These are phyloP conservation scores for Phialophora macrospora DNA, from an alignment of 2,329 filamentous ascomycete species.

Conservation along the genomic window DNA sequence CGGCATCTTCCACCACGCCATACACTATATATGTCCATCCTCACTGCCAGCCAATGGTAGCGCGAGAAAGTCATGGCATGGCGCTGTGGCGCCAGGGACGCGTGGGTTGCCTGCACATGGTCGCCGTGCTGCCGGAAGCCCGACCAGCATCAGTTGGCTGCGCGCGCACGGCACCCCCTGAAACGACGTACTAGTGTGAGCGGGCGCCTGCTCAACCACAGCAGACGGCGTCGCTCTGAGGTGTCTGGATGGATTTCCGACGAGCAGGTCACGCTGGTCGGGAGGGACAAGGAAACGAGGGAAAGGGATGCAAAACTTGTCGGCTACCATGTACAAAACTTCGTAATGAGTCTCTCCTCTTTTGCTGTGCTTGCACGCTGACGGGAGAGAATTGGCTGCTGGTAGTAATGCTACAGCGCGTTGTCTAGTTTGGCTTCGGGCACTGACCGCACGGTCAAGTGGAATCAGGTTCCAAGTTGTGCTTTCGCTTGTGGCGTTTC, in stretches of 20 bases:
- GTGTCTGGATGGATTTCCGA: not conserved
- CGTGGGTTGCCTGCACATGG: not conserved
- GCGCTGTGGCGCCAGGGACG: not conserved
- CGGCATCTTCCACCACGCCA: not conserved
- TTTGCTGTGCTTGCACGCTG: not conserved
- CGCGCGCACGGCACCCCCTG: too few species aligned
- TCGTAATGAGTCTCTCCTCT: not conserved
- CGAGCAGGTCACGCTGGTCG: not conserved
- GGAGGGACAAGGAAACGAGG: not conserved
- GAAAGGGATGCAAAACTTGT: not conserved
- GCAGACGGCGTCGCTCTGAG: not conserved
- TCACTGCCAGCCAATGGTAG: not conserved
- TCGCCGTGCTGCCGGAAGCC: not conserved
- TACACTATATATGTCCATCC: not conserved
- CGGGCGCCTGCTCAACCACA: not conserved
- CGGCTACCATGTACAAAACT: not conserved
- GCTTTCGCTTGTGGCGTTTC: not conserved
- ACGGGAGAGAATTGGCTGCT: not conserved
- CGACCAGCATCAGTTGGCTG: not conserved
- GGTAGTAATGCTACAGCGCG: not conserved
- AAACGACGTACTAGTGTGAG: not conserved
- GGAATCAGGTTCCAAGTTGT: not conserved
- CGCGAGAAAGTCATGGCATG: not conserved
- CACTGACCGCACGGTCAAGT: not conserved
- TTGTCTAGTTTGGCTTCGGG: not conserved